Base-by-base conservation (phyloP, 352 stramenopile species). In the Pythium insidiosum region DNA sequence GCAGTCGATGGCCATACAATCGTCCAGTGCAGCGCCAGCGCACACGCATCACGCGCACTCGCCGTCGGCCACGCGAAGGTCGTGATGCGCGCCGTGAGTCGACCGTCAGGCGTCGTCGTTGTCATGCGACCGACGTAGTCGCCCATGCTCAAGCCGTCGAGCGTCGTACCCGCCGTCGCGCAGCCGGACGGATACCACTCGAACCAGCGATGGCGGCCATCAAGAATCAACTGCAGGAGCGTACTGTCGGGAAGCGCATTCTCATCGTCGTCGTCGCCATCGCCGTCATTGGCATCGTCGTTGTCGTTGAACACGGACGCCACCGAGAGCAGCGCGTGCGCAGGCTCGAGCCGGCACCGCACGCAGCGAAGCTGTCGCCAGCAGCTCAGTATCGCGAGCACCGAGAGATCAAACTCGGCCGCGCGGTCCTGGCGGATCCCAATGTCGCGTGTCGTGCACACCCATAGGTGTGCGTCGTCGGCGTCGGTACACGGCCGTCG, bases 171-270 rank as follows among this genome's bases (percentile, higher is more conserved):
- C 6, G 37, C 40, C 19, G 35, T 52, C 18, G 45, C 35, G 13
- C 33, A 25, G 24, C 45, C 45, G n/a, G 25, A 39, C 16, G 45
- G 45, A 11, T 45, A 26, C 13, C 18, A 43, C 7, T 42, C 21
- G 24, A 52, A 52, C 45, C 45, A 52, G 0, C 45, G 45, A 15
- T 44, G 21, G 13, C 24, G 23, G 20, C 35, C 45, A 28, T 52
- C 45, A 2, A 52, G 20, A 15, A 29, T 35, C 26, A 52, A 20
- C 26, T 24, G 26, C 18, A 36, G 38, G 36, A 45, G 45, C n/a
- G n/a, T n/a, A n/a, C n/a, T n/a, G n/a, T n/a, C n/a, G n/a, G n/a
- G n/a, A n/a, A n/a, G n/a, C n/a, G n/a, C n/a, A n/a, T n/a, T n/a
- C n/a, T n/a, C n/a, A n/a, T n/a, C n/a, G n/a, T n/a, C n/a, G n/a